Evolutionary conservation across 257 asterid genomes (phyloP).

Genomic region (Thymus mandschuricus): DNA sequence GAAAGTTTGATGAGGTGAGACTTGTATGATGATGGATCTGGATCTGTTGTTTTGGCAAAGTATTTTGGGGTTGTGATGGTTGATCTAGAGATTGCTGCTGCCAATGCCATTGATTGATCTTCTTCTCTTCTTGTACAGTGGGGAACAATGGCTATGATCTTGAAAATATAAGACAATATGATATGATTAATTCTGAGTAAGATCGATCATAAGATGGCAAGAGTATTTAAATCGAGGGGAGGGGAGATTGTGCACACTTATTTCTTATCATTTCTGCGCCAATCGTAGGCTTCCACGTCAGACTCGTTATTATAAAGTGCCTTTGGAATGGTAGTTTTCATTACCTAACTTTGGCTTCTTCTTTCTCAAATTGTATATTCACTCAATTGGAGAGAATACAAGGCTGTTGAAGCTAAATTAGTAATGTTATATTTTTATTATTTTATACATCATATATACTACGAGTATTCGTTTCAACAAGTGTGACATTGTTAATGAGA

Average conservation of each 20-base stretch:
- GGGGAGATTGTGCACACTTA: conserved; percentile 39
- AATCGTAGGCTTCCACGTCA: conserved; percentile 48
- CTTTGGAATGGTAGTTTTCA: conserved; percentile 5
- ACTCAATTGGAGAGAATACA: too few species aligned
- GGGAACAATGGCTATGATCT: conserved; percentile 32
- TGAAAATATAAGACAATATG: not conserved
- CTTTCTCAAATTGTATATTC: too few species aligned
- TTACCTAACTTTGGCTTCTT: not conserved
- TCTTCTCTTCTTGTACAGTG: conserved; percentile 38
- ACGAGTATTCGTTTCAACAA: too few species aligned
- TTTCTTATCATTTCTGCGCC: conserved; percentile 56
- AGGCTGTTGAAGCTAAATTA: too few species aligned
- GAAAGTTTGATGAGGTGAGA: conserved; percentile 26
- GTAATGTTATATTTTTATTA: too few species aligned
- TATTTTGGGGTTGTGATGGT: conserved; percentile 53
- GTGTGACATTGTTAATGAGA: too few species aligned
- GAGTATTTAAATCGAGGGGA: conserved; percentile 26
- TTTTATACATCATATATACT: too few species aligned
- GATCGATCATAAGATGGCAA: not conserved
- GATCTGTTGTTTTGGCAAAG: conserved; percentile 37
- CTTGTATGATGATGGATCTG: conserved; percentile 26
- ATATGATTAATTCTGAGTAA: not conserved
- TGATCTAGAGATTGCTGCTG: conserved; percentile 58
- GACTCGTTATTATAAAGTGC: too few species aligned
- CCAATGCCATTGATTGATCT: conserved; percentile 60